phyloP scores from a whole-genome alignment of 306 rosid species.

The Malus fusca region DNA sequence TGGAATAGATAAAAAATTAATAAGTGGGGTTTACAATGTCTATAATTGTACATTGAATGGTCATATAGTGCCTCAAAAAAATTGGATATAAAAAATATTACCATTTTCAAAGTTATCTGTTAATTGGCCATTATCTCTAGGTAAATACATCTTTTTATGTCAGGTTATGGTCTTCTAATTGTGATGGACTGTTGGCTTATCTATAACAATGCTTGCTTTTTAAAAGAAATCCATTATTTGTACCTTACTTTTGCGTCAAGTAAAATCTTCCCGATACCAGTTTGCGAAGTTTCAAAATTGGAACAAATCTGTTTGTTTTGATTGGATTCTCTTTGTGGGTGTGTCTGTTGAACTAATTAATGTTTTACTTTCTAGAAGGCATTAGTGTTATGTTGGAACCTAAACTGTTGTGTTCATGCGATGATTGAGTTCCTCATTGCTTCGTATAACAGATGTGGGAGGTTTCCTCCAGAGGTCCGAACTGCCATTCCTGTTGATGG shows the following conservation, averaged over 20 bases:
- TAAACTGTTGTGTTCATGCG: neutral
- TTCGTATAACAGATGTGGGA: conserved; percentile 72
- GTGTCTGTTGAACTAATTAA: neutral
- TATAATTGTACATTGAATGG: neutral
- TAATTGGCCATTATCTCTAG: neutral
- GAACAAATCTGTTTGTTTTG: neutral
- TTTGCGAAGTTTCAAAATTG: neutral
- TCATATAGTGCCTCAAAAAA: neutral
- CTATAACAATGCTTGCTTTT: neutral
- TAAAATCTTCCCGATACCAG: neutral
- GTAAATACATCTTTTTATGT: neutral
- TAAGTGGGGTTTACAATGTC: neutral
- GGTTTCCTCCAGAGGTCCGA: conserved; percentile 95
- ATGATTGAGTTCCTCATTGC: conserved; percentile 13
- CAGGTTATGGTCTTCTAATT: neutral
- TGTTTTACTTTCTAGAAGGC: neutral
- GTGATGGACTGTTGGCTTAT: neutral
- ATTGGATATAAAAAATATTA: neutral
- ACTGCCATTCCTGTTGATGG: conserved; percentile 99
- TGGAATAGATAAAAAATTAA: neutral
- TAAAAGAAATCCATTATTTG: neutral
- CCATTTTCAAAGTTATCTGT: neutral
- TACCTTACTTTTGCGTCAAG: neutral
- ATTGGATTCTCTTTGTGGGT: neutral
- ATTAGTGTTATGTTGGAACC: neutral